Conservation (phyloP, 495 filamentous ascomycete genomes). For the Podospora pseudoanserina region DNA sequence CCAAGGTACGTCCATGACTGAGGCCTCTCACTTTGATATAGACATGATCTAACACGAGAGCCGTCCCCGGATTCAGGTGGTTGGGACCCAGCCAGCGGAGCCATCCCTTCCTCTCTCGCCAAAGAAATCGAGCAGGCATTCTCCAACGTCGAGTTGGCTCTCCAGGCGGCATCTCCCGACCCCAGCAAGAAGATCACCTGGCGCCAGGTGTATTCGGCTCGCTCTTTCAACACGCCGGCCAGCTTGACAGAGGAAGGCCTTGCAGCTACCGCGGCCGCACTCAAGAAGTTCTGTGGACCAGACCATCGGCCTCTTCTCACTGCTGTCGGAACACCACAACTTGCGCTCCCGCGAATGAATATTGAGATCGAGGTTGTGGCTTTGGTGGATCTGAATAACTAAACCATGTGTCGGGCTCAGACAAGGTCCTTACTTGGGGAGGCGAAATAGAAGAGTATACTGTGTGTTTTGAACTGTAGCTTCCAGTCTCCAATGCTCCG, state of each 20-base stretch:
- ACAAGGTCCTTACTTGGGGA: too few relatives aligned
- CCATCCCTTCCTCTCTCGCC: slow-evolving; percentile 2
- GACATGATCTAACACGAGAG: neutral
- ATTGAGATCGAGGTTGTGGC: slow-evolving; percentile 21
- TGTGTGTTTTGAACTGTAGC: too few relatives aligned
- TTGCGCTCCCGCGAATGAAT: slow-evolving; percentile 19
- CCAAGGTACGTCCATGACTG: slow-evolving; percentile 5
- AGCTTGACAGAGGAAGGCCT: slow-evolving; percentile 14
- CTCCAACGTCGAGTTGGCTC: slow-evolving; percentile 18
- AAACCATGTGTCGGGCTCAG: neutral
- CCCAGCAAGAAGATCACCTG: slow-evolving; percentile 4
- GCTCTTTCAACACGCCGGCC: slow-evolving; percentile 10
- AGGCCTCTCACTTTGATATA: neutral
- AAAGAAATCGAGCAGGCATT: slow-evolving; percentile 21
- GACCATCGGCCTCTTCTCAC: slow-evolving; percentile 22
- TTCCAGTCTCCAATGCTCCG: too few relatives aligned
- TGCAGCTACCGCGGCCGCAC: neutral
- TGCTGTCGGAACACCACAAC: slow-evolving; percentile 11
- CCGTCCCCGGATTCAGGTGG: slow-evolving; percentile 8
- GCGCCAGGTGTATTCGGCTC: slow-evolving; percentile 17
- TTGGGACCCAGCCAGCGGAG: slow-evolving; percentile 17
- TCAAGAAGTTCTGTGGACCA: slow-evolving; percentile 17
- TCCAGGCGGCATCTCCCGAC: slow-evolving; percentile 9
- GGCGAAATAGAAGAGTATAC: too few relatives aligned
- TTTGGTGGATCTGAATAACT: neutral